phyloP scores from a whole-genome alignment of 768 basidiomycete genomes.

The Kondoa malvinella region DNA sequence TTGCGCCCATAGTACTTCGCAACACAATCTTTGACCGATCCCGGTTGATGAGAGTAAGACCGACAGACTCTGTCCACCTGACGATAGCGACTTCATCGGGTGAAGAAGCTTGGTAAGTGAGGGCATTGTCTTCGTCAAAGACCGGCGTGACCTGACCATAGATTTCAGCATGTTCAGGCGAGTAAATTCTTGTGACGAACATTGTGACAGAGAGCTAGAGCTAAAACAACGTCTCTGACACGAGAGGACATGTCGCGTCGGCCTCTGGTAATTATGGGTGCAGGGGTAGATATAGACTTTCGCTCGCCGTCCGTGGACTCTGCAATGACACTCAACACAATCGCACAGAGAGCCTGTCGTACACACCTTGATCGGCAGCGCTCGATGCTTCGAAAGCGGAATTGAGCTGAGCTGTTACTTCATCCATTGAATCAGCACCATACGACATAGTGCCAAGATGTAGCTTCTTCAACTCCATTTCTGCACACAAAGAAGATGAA shows the following conservation, averaged over 20 bases:
- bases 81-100: constrained; percentile 99
- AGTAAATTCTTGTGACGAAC: constrained; percentile 36
- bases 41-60: constrained; percentile 68
- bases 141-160: constrained; percentile 72
- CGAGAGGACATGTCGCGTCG: constrained; percentile 87
- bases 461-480: constrained; percentile 98
- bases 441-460: constrained; percentile 99
- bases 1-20: constrained; percentile 48
- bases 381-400: constrained; percentile 56
- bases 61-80: constrained; percentile 88
- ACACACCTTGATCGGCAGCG: constrained; percentile 33
- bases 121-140: constrained; percentile 75
- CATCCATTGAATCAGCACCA: constrained; percentile 96
- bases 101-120: constrained; percentile 96
- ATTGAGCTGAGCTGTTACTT: constrained; percentile 79
- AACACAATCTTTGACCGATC: constrained; percentile 82
- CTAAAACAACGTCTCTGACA: constrained; percentile 77
- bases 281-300: constrained; percentile 43
- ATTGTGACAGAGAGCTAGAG: constrained; percentile 89
- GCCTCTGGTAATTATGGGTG: constrained; percentile 63
- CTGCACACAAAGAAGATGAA: constrained; percentile 35
- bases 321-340: not conserved
- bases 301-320: constrained; percentile 24
- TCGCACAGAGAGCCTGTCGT: not conserved
- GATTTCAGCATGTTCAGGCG: not conserved